These are phyloP conservation scores for Blastobotrys parvus DNA, from an alignment of 805 yeast genomes.

Conservation along the genomic window DNA sequence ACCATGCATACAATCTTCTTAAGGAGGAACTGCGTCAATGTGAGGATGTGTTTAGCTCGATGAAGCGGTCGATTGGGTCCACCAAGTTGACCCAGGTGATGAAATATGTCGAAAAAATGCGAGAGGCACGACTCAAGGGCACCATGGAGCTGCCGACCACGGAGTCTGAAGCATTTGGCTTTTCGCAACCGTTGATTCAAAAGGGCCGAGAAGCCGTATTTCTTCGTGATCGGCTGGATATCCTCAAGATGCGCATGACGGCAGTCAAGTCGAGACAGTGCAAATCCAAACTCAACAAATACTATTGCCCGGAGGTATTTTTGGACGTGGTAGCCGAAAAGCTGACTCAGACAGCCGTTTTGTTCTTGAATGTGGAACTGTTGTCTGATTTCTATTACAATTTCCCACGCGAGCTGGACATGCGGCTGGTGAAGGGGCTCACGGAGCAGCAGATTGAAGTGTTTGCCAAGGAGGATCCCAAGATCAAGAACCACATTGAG, in stretches of 20 bases:
- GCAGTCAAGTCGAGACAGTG: slow-evolving; percentile 71
- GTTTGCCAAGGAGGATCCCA: slow-evolving; percentile 93
- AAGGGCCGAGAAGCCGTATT: slow-evolving; percentile 83
- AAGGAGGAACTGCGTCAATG: slow-evolving; percentile 85
- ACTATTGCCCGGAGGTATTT: slow-evolving; percentile 90
- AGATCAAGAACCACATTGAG: slow-evolving; percentile 82
- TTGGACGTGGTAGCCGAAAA: slow-evolving; percentile 88
- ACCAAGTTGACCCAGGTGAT: slow-evolving; percentile 78
- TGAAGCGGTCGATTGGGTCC: slow-evolving; percentile 71
- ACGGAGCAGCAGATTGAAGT: slow-evolving; percentile 70
- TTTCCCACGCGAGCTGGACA: slow-evolving; percentile 89
- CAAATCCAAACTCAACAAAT: slow-evolving; percentile 68
- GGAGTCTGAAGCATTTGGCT: slow-evolving; percentile 71
- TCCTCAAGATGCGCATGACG: slow-evolving; percentile 67
- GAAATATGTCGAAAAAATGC: slow-evolving; percentile 41
- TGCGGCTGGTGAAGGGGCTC: slow-evolving; percentile 54
- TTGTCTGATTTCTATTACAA: slow-evolving; percentile 92
- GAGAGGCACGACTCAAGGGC: slow-evolving; percentile 10
- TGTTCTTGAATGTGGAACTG: slow-evolving; percentile 88
- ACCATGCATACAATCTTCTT: slow-evolving; percentile 61
- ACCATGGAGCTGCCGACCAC: slow-evolving; percentile 19
- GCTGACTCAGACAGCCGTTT: slow-evolving; percentile 83
- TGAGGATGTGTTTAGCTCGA: slow-evolving; percentile 46
- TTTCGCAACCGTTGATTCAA: slow-evolving; percentile 63
- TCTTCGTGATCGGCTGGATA: slow-evolving; percentile 59